Conservation (phyloP, 148 eudicot species). For the Rhododendron ferrugineum region DNA sequence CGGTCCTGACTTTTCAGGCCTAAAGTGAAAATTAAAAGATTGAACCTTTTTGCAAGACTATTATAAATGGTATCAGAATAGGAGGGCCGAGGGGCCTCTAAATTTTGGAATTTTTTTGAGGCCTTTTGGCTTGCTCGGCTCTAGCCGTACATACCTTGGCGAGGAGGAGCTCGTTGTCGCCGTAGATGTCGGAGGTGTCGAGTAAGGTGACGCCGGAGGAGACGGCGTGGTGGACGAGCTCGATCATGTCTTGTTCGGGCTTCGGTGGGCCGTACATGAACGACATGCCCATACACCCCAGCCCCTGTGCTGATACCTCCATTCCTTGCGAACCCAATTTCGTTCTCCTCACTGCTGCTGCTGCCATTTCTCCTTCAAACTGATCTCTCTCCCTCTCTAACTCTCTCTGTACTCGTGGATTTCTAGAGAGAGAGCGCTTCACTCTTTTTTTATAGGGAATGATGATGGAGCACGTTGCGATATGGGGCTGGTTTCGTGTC, state of each 20-base stretch:
- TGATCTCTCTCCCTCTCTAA: neutral
- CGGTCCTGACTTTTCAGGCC: too few species aligned
- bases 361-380: neutral
- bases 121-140: neutral
- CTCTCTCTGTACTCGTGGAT: too few species aligned
- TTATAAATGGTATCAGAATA: too few species aligned
- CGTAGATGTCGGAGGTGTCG: neutral
- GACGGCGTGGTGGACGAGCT: neutral
- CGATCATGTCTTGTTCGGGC: neutral
- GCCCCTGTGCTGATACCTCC: neutral
- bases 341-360: neutral
- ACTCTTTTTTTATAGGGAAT: too few species aligned
- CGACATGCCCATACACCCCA: conserved; percentile 1
- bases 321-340: neutral
- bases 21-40: too few species aligned
- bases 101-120: too few species aligned
- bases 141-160: neutral
- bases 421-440: too few species aligned
- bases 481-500: neutral
- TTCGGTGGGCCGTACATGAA: neutral
- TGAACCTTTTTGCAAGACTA: too few species aligned
- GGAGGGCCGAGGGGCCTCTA: too few species aligned
- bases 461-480: neutral
- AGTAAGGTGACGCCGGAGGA: neutral
- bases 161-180: neutral